Evolutionary conservation across 1,139 yeast species (phyloP).

Genomic region (Candida sp.): DNA sequence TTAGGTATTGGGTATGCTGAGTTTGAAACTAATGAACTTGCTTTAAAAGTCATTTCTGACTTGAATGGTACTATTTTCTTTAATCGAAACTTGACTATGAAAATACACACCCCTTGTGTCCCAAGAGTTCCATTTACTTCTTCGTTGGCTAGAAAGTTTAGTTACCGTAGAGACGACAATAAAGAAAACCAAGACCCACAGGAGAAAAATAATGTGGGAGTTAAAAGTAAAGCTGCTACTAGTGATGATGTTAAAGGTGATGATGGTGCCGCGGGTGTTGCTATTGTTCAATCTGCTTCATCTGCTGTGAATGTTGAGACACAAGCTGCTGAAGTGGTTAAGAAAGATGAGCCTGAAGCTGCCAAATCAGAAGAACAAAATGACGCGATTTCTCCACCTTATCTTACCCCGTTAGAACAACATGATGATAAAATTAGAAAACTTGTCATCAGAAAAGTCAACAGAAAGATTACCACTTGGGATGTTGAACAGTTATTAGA

Average conservation of each 20-base stretch:
- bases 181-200: conserved; percentile 4
- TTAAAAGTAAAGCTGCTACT: no score
- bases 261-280: neutral
- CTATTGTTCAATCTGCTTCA: neutral
- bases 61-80: conserved; percentile 39
- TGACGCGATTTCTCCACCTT: neutral
- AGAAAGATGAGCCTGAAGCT: neutral
- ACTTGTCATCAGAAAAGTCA: neutral
- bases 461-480: neutral
- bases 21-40: conserved; percentile 47
- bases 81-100: conserved; percentile 33
- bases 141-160: conserved; percentile 1
- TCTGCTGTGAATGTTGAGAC: neutral
- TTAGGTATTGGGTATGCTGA: conserved; percentile 69
- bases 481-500: neutral
- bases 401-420: neutral
- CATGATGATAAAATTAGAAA: neutral
- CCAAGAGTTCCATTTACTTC: conserved; percentile 16
- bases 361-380: neutral
- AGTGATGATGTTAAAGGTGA: neutral
- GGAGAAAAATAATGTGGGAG: conserved; percentile 1
- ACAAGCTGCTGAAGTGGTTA: neutral
- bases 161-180: conserved; percentile 1
- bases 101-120: conserved; percentile 36
- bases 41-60: conserved; percentile 40